phyloP scores from a whole-genome alignment of 1,139 yeast species.

The Debaryomyces subglobosus region DNA sequence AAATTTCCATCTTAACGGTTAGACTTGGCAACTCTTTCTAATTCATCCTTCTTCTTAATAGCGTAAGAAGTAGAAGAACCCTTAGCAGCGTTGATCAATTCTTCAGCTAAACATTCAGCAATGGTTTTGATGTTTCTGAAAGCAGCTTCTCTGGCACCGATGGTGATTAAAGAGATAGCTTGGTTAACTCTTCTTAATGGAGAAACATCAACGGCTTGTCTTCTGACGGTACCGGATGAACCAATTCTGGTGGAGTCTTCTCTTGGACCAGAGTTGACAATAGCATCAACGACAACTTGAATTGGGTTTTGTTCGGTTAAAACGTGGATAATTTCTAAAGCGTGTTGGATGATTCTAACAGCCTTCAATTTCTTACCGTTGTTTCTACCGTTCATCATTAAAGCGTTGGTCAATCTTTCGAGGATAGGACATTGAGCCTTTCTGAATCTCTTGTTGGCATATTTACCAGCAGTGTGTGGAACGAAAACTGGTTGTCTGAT shows the following conservation, averaged over 20 bases:
- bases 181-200: conserved; percentile 99
- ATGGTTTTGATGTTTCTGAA: conserved; percentile 99
- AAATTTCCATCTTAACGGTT: conserved; percentile 78
- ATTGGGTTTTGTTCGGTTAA: conserved; percentile 99
- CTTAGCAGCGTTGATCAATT: conserved; percentile 99
- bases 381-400: conserved; percentile 99
- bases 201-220: conserved; percentile 99
- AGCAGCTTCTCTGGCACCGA: conserved; percentile 99
- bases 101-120: conserved; percentile 99
- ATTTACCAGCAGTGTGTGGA: conserved; percentile 99
- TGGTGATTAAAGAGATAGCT: conserved; percentile 96
- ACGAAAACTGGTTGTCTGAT: conserved; percentile 97
- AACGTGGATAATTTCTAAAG: conserved; percentile 96
- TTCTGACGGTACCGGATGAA: conserved; percentile 99
- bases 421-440: conserved; percentile 99
- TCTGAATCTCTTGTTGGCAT: conserved; percentile 99
- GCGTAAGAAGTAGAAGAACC: conserved; percentile 99
- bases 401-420: conserved; percentile 99
- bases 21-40: conserved; percentile 99
- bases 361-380: conserved; percentile 99
- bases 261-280: conserved; percentile 99
- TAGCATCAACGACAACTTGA: conserved; percentile 99
- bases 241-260: conserved; percentile 99
- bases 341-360: conserved; percentile 99
- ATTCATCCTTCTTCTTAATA: conserved; percentile 99